Evolutionary conservation across 140 eudicot genomes (phyloP), one percentile per base, ranked within the genome.

Genomic region (Stevia rebaudiana): DNA sequence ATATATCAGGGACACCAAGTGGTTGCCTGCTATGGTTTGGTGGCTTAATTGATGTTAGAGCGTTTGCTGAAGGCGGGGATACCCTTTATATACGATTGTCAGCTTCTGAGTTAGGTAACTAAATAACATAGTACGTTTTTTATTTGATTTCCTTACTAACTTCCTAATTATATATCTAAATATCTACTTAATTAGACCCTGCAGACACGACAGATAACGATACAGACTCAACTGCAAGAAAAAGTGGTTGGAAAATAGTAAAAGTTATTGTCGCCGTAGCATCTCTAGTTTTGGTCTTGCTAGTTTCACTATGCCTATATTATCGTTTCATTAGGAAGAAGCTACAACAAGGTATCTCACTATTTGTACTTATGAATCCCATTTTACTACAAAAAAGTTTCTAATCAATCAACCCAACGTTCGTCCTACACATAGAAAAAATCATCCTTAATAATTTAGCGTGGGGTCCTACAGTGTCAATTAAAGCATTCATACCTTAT

Each of bases 1-100:
- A 78, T 4, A 43, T 55, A 1, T 60, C 65, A 16, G 71, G 61
- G 22, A 58, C 74, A 9, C 71, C 78, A 17, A 75, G 69, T 51
- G 87, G 91, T 25, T 84, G 87, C 78, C n/a, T 83, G 61, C 39
- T 77, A n/a, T 83, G 80, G 82, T 68, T 63, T 11, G 71, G 54
- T 4, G 81, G 61, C 3, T 49, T 83, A 59, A 31, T 80, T 44
- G 83, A 83, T 49, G 57, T 76, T 0, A 65, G 64, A 40, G 48
- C 30, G 4, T 40, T 65, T 12, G 19, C 65, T 56, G 63, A 33
- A 53, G 21, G 25, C 0, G 84, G 82, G 19, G 82, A 82, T 23
- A 72, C 64, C 59, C 55, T 82, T 51, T 82, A 66, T 39, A 41
- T 82, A 31, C 71, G 81, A 25, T 30, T 83, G 83, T 64, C 80